Evolutionary conservation across 2,329 filamentous ascomycete species (phyloP).

Genomic region (Curvularia sp.): DNA sequence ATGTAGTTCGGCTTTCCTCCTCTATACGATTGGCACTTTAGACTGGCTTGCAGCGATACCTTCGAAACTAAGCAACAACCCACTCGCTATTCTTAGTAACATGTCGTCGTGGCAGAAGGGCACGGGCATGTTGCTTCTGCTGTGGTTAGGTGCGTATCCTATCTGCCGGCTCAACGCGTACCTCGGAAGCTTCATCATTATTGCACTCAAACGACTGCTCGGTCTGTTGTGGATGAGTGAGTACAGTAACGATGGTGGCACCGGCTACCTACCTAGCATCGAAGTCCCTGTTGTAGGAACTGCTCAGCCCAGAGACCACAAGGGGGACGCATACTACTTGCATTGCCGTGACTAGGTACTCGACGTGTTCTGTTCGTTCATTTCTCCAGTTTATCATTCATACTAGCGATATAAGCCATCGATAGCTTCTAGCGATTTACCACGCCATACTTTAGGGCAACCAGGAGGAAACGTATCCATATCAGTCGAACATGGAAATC

Average conservation of each 20-base stretch:
- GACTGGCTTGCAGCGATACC: conserved; percentile 19
- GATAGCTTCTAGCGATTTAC: background rate
- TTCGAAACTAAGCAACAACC: background rate
- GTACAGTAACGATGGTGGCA: conserved; percentile 25
- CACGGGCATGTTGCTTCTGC: conserved; percentile 12
- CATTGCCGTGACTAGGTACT: background rate
- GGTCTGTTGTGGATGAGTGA: conserved; percentile 23
- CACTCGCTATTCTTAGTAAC: background rate
- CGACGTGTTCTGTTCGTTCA: background rate
- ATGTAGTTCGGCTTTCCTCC: conserved; percentile 27
- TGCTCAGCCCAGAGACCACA: background rate
- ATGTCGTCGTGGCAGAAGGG: conserved; percentile 30
- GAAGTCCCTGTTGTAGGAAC: conserved; percentile 23
- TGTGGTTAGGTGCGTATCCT: conserved; percentile 33
- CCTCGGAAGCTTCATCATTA: conserved; percentile 15
- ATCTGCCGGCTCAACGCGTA: conserved; percentile 25
- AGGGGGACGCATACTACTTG: background rate
- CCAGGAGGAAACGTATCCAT: background rate
- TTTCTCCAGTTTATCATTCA: background rate
- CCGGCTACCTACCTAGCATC: conserved; percentile 23
- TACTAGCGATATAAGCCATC: background rate
- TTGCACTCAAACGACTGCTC: conserved; percentile 12
- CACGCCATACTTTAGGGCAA: background rate
- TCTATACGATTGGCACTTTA: conserved; percentile 26
- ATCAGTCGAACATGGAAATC: too few relatives aligned